Evolutionary conservation across 169 alveolate genomes (phyloP).

Genomic region (Cryptosporidium meleagridis): DNA sequence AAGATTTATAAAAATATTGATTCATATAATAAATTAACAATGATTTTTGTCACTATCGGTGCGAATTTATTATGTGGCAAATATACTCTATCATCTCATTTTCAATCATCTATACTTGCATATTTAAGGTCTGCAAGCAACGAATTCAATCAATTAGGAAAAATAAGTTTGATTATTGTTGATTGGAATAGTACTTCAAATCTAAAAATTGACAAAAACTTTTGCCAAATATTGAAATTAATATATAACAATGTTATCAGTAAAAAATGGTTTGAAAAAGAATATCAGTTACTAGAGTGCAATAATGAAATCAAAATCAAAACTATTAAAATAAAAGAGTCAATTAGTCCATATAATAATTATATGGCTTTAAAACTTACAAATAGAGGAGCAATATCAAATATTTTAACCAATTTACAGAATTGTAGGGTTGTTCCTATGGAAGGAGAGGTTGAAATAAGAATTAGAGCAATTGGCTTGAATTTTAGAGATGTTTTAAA

Average conservation of each 20-base stretch:
- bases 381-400: conserved; percentile 61
- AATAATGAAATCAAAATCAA: neutral
- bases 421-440: conserved; percentile 11
- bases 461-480: conserved; percentile 79
- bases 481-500: conserved; percentile 80
- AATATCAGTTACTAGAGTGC: conserved; percentile 30
- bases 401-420: conserved; percentile 15
- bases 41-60: conserved; percentile 37
- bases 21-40: neutral
- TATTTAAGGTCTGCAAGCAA: conserved; percentile 63
- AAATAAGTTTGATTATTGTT: neutral
- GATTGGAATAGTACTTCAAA: conserved; percentile 36
- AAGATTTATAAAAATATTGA: conserved; percentile 1
- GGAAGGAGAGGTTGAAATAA: conserved; percentile 65
- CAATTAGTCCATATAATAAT: neutral
- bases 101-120: conserved; percentile 59
- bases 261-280: conserved; percentile 50
- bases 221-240: neutral
- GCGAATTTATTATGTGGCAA: conserved; percentile 20
- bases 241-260: neutral
- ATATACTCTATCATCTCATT: conserved; percentile 17
- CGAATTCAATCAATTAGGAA: conserved; percentile 9
- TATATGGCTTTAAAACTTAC: neutral
- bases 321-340: conserved; percentile 14
- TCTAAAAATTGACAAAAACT: neutral